These are phyloP conservation scores for Melanogaster broomeanus DNA, from an alignment of 768 basidiomycete species.

Conservation along the genomic window DNA sequence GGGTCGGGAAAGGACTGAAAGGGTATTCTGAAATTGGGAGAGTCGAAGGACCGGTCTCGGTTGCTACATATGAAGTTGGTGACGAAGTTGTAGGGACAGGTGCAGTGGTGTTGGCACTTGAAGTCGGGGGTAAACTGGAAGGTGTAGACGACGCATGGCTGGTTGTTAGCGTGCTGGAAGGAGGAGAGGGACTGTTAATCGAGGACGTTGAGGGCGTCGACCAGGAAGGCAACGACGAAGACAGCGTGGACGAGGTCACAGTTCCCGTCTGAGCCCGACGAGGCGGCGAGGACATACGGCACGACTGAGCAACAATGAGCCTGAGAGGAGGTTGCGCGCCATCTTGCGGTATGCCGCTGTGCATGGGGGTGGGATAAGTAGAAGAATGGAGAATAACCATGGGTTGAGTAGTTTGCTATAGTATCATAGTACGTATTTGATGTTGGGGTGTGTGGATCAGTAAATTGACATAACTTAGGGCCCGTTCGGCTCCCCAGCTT, in stretches of 20 bases:
- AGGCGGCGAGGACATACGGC: slow-evolving; percentile 3
- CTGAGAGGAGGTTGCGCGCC: slow-evolving; percentile 13
- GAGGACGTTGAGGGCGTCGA: neutral
- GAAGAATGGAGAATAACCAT: neutral
- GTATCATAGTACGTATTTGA: too few relatives aligned
- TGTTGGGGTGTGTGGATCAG: too few relatives aligned
- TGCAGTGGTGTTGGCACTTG: slow-evolving; percentile 1
- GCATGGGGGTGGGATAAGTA: slow-evolving; percentile 1
- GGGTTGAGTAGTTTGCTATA: slow-evolving; percentile 2
- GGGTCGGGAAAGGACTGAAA: slow-evolving; percentile 64
- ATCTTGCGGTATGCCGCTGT: slow-evolving; percentile 10
- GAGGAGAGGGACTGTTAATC: neutral
- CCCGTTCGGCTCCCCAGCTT: too few relatives aligned
- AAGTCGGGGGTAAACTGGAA: neutral
- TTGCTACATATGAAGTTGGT: slow-evolving; percentile 2
- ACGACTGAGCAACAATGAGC: slow-evolving; percentile 15
- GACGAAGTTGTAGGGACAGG: slow-evolving; percentile 8
- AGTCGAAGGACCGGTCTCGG: slow-evolving; percentile 26
- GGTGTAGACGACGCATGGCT: neutral
- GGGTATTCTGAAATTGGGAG: slow-evolving; percentile 42
- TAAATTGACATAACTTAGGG: too few relatives aligned
- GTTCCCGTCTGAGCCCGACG: too few relatives aligned
- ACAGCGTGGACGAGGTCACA: too few relatives aligned
- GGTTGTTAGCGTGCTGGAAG: slow-evolving; percentile 7
- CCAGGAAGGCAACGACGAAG: too few relatives aligned